Evolutionary conservation across 371 early-diverging fungal species (phyloP).

Genomic region (Rhizopus arrhizus): DNA sequence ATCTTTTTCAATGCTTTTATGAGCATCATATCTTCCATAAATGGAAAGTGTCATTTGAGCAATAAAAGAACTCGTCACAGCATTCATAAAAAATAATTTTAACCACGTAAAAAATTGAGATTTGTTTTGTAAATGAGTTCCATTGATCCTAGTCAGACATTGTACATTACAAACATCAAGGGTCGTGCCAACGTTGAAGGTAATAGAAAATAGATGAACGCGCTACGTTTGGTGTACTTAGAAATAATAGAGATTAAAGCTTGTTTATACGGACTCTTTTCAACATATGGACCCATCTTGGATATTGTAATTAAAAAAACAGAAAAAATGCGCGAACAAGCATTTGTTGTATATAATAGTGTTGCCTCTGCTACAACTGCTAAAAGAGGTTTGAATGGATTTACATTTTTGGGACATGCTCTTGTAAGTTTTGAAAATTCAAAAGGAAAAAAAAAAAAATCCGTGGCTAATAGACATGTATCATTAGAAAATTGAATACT

Average conservation of each 20-base stretch:
- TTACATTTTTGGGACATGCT: slow-evolving; percentile 72
- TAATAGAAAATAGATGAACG: slow-evolving; percentile 18
- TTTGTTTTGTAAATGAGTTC: slow-evolving; percentile 20
- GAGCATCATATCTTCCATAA: too few species aligned
- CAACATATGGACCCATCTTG: slow-evolving; percentile 82
- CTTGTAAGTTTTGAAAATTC: slow-evolving; percentile 58
- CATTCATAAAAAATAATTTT: too few species aligned
- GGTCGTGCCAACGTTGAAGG: slow-evolving; percentile 71
- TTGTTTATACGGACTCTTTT: slow-evolving; percentile 74
- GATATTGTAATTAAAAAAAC: slow-evolving; percentile 81
- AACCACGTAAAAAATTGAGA: not conserved
- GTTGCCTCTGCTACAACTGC: slow-evolving; percentile 77
- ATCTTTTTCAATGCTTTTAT: too few species aligned
- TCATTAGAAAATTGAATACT: slow-evolving; percentile 73
- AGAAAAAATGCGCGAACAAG: slow-evolving; percentile 92
- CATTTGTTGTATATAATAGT: slow-evolving; percentile 86
- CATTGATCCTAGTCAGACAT: slow-evolving; percentile 66
- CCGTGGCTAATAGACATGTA: not conserved
- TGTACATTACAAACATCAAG: slow-evolving; percentile 67
- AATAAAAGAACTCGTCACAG: too few species aligned
- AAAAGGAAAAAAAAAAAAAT: not conserved
- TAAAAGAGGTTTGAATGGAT: slow-evolving; percentile 74
- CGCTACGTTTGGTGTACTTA: too few species aligned
- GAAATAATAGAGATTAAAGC: slow-evolving; percentile 62
- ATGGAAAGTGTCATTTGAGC: too few species aligned